Evolutionary conservation across 2,329 filamentous ascomycete genomes (phyloP).

Genomic region (Aaosphaeria pasadenensis): DNA sequence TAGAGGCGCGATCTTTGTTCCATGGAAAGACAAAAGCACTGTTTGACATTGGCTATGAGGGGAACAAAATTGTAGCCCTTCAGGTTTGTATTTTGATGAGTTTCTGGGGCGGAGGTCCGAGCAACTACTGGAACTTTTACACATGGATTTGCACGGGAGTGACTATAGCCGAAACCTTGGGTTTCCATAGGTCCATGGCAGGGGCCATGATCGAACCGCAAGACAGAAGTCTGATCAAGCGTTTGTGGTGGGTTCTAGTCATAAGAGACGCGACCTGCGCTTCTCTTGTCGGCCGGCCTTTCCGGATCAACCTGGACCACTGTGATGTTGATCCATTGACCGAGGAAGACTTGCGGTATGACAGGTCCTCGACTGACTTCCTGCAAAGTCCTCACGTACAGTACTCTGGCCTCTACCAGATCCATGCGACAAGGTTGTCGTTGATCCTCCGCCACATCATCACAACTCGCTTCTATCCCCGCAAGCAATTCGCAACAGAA

Average conservation of each 20-base stretch:
- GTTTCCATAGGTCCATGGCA: neutral
- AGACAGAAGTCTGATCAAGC: neutral
- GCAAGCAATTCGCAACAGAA: neutral
- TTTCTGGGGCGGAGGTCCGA: conserved; percentile 17
- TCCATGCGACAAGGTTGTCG: neutral
- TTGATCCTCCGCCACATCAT: neutral
- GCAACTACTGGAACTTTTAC: conserved; percentile 22
- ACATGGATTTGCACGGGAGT: neutral
- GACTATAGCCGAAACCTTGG: neutral
- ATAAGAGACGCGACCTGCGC: neutral
- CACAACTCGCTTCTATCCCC: neutral
- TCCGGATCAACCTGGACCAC: neutral
- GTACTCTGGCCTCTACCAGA: neutral
- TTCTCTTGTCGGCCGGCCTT: neutral
- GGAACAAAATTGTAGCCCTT: neutral
- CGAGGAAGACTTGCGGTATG: neutral
- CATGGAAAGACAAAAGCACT: neutral
- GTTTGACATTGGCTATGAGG: neutral
- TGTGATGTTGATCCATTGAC: neutral
- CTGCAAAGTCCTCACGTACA: neutral
- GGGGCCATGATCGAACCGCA: neutral
- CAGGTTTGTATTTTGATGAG: neutral
- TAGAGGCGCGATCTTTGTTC: neutral
- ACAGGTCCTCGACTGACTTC: neutral
- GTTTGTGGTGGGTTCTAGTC: neutral